phyloP scores from a whole-genome alignment of 768 basidiomycete genomes.

The Xerocomellus amylosporus region DNA sequence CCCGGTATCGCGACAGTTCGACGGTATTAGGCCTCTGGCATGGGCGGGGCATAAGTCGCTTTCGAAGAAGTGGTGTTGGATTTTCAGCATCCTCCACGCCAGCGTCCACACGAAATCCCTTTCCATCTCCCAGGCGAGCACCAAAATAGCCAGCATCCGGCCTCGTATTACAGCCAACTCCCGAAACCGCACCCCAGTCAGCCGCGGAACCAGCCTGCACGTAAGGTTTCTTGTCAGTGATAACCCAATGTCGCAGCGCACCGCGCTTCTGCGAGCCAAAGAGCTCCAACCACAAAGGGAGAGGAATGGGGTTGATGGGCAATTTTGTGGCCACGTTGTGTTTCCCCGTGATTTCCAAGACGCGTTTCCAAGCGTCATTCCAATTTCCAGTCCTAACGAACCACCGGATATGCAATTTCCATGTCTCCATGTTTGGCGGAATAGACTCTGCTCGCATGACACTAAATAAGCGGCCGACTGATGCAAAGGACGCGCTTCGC shows the following conservation, averaged over 20 bases:
- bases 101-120: neutral
- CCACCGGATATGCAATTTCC: conserved; percentile 55
- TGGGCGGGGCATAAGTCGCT: conserved; percentile 17
- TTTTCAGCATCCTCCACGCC: neutral
- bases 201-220: neutral
- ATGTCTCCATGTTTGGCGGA: conserved; percentile 49
- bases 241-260: conserved; percentile 25
- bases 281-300: conserved; percentile 62
- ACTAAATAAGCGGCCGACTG: conserved; percentile 42
- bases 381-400: conserved; percentile 55
- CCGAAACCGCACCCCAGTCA: neutral
- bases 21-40: conserved; percentile 8
- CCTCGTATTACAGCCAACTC: neutral
- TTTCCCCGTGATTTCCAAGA: conserved; percentile 24
- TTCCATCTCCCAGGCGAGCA: neutral
- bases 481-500: conserved; percentile 47
- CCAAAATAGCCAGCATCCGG: neutral
- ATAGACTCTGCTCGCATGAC: conserved; percentile 47
- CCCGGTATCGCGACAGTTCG: conserved; percentile 31
- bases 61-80: neutral
- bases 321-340: conserved; percentile 3
- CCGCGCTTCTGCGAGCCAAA: conserved; percentile 43
- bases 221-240: neutral
- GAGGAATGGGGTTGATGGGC: conserved; percentile 31
- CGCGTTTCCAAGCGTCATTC: conserved; percentile 54